phyloP scores from a whole-genome alignment of 202 grass and related monocot genomes.

The Schoenoplectus triqueter region DNA sequence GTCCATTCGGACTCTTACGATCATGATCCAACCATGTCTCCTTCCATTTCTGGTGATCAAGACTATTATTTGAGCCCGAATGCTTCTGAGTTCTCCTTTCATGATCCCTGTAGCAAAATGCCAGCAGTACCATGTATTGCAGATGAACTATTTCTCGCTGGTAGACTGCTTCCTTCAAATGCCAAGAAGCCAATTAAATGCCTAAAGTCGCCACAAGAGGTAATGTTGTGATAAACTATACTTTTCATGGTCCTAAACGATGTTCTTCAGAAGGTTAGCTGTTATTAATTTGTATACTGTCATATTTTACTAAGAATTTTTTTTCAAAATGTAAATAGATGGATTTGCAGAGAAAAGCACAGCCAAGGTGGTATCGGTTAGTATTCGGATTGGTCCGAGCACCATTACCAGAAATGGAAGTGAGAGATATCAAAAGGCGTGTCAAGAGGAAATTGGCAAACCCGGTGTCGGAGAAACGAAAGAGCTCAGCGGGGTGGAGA shows the following conservation, averaged over 20 bases:
- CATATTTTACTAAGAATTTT: background rate
- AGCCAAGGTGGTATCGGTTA: slow-evolving; percentile 61
- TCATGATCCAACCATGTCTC: background rate
- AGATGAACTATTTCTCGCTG: slow-evolving; percentile 23
- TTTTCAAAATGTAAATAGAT: background rate
- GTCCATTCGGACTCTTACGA: background rate
- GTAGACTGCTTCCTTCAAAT: slow-evolving; percentile 36
- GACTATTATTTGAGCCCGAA: slow-evolving; percentile 11
- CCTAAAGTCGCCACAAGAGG: background rate
- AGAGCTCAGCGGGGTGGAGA: slow-evolving; percentile 53
- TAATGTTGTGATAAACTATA: slow-evolving; percentile 2
- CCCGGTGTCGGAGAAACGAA: background rate
- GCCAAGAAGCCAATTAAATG: slow-evolving; percentile 8
- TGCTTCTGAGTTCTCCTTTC: slow-evolving; percentile 53
- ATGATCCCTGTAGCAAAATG: slow-evolving; percentile 31
- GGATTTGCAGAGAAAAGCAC: background rate
- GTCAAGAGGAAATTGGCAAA: slow-evolving; percentile 42
- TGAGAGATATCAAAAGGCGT: slow-evolving; percentile 66
- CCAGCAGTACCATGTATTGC: slow-evolving; percentile 28
- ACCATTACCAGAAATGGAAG: slow-evolving; percentile 68
- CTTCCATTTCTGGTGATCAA: slow-evolving; percentile 11
- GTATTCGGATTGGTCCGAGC: slow-evolving; percentile 60
- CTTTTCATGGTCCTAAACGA: background rate
- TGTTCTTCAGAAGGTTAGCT: too few species aligned
- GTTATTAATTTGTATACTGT: background rate